Percentiles rank a stretch among this genome's conserved stretches.
Evolutionary conservation across 2,329 filamentous ascomycete species (phyloP).

Genomic region (Sclerotiophoma versabilis): DNA sequence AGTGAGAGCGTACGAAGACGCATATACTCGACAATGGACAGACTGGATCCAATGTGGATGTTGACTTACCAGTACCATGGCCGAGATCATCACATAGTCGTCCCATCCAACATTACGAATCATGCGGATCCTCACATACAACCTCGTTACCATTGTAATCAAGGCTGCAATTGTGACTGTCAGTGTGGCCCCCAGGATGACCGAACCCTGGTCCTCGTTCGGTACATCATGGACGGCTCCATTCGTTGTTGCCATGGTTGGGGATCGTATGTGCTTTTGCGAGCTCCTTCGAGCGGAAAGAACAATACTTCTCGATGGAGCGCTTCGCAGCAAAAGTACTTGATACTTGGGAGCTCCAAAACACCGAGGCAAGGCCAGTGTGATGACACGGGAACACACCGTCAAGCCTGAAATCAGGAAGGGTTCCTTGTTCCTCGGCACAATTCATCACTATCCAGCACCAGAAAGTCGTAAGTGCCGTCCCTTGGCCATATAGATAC

Average conservation of each 20-base stretch:
- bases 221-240: background rate
- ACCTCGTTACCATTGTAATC: constrained; percentile 50
- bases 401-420: background rate
- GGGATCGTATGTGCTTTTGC: background rate
- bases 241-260: background rate
- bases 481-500: background rate
- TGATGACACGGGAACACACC: background rate
- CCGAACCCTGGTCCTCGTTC: constrained; percentile 47
- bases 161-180: constrained; percentile 52
- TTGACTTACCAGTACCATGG: constrained; percentile 46
- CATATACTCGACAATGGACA: background rate
- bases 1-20: too few relatives aligned
- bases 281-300: background rate
- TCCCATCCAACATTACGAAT: constrained; percentile 60
- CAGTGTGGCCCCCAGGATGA: constrained; percentile 53
- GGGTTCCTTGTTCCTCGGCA: background rate
- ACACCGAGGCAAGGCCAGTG: background rate
- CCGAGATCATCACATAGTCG: constrained; percentile 55
- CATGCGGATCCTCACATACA: constrained; percentile 59
- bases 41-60: background rate
- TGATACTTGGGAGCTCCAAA: background rate
- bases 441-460: background rate
- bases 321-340: background rate
- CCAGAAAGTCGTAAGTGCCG: background rate
- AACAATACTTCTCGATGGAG: background rate